These are phyloP conservation scores for Microbotryomycetes sp. DNA, from an alignment of 1,284 basidiomycete genomes.

Conservation along the genomic window DNA sequence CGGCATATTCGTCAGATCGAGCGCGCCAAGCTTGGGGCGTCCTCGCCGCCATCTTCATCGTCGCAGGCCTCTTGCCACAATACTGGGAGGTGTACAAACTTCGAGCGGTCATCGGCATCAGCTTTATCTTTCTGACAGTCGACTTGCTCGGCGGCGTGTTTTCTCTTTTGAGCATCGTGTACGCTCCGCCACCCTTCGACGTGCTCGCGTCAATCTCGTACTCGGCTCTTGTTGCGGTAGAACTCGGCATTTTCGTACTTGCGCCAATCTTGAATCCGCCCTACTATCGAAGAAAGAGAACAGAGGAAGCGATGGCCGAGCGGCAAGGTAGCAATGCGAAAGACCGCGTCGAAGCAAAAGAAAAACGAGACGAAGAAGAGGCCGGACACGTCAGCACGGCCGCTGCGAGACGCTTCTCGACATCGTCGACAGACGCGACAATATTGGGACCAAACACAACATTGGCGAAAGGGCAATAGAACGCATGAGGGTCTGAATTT, in stretches of 20 bases:
- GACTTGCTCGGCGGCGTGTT: constrained; percentile 18
- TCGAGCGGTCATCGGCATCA: constrained; percentile 16
- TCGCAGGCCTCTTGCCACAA: constrained; percentile 7
- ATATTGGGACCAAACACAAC: background rate
- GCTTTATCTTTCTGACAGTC: constrained; percentile 17
- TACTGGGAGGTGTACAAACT: constrained; percentile 14
- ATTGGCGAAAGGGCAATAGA: background rate
- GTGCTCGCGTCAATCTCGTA: constrained; percentile 9
- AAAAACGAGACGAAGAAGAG: background rate
- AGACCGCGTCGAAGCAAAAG: background rate
- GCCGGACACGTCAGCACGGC: background rate
- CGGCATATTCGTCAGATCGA: background rate
- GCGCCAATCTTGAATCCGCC: constrained; percentile 12
- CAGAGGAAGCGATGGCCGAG: background rate
- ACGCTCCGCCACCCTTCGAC: constrained; percentile 5
- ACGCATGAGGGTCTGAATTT: too few species aligned
- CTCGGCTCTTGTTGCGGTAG: constrained; percentile 9
- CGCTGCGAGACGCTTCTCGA: background rate
- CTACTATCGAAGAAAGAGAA: background rate
- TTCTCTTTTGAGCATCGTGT: constrained; percentile 13
- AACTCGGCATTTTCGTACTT: constrained; percentile 12
- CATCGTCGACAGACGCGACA: too few species aligned
- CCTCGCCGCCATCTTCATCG: constrained; percentile 12
- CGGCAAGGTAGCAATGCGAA: background rate
- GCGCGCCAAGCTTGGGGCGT: background rate